These are phyloP conservation scores for Graphilbum ipis-grandicollis DNA, from an alignment of 2,329 filamentous ascomycete species.

Conservation along the genomic window DNA sequence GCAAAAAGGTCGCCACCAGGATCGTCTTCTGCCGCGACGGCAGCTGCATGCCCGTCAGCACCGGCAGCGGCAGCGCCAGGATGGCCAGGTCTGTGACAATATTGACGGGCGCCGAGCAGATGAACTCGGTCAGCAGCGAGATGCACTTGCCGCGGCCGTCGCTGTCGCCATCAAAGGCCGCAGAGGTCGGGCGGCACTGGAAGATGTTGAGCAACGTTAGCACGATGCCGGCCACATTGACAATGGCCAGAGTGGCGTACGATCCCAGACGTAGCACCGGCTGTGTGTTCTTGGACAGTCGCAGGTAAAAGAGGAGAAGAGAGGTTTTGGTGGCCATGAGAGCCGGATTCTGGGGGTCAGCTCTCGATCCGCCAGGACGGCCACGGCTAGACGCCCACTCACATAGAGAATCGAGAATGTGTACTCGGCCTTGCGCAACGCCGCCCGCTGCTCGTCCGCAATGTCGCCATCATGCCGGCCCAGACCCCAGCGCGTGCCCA, in stretches of 20 bases:
- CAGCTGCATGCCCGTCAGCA: slow-evolving; percentile 71
- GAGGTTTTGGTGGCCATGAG: slow-evolving; percentile 86
- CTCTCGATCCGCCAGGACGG: slow-evolving; percentile 22
- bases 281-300: slow-evolving; percentile 61
- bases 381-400: slow-evolving; percentile 11
- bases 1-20: slow-evolving; percentile 66
- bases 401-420: slow-evolving; percentile 47
- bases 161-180: slow-evolving; percentile 42
- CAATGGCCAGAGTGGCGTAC: slow-evolving; percentile 59
- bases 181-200: slow-evolving; percentile 61
- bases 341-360: slow-evolving; percentile 81
- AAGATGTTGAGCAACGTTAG: slow-evolving; percentile 78
- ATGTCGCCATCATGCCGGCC: slow-evolving; percentile 52
- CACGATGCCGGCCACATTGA: slow-evolving; percentile 62
- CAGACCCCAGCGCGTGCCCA: slow-evolving; percentile 45
- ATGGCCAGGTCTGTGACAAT: slow-evolving; percentile 83
- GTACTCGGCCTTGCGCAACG: slow-evolving; percentile 43
- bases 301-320: slow-evolving; percentile 81
- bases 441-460: slow-evolving; percentile 23
- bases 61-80: slow-evolving; percentile 71
- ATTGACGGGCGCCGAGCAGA: slow-evolving; percentile 72
- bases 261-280: slow-evolving; percentile 64
- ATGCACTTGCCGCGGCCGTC: slow-evolving; percentile 31
- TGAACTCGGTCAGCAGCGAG: slow-evolving; percentile 43
- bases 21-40: slow-evolving; percentile 78